Conservation (phyloP, 306 rosid genomes). For the Malus orientalis region DNA sequence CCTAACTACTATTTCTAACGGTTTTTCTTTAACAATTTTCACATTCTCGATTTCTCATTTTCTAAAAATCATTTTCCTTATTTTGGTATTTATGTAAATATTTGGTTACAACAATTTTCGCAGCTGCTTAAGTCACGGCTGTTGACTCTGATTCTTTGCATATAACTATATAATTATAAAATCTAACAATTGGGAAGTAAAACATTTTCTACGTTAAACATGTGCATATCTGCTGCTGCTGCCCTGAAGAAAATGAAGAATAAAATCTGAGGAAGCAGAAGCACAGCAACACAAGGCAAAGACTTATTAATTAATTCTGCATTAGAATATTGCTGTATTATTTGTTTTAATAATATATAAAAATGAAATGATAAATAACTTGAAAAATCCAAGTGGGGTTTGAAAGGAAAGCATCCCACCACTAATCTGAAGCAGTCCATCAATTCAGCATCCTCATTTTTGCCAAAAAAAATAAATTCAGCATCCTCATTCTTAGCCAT, state of each 20-base stretch:
- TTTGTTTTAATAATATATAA: no score
- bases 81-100: no score
- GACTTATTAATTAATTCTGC: neutral
- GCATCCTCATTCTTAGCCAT: neutral
- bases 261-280: constrained; percentile 5
- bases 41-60: neutral
- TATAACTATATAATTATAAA: neutral
- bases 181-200: neutral
- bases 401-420: neutral
- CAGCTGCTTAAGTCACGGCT: neutral
- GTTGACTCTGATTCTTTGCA: neutral
- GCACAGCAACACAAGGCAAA: neutral
- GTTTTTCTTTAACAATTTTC: neutral
- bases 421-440: neutral
- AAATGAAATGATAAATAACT: neutral
- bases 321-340: neutral
- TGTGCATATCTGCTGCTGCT: neutral
- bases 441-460: neutral
- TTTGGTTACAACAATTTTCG: neutral
- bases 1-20: neutral
- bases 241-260: neutral
- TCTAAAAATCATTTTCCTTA: neutral
- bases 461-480: neutral
- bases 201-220: neutral
- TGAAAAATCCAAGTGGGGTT: neutral